phyloP scores from a whole-genome alignment of 768 basidiomycete species.

The Lactifluus volemus region DNA sequence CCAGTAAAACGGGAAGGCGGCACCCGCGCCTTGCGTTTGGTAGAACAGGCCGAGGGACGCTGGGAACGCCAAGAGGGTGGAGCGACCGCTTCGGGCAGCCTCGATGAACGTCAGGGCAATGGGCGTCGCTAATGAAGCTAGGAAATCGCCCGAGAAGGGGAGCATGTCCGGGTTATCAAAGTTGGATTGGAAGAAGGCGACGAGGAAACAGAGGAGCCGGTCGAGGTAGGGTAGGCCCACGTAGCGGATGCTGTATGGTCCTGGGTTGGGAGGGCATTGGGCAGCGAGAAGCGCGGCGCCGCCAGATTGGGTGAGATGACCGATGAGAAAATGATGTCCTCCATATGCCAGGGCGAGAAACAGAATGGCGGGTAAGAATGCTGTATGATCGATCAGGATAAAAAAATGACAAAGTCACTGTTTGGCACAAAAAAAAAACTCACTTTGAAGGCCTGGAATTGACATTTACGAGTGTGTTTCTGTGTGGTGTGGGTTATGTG shows the following conservation, averaged over 20 bases:
- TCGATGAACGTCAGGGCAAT: slow-evolving; percentile 17
- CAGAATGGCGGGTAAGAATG: slow-evolving; percentile 7
- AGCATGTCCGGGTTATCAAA: not conserved
- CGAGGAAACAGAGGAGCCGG: slow-evolving; percentile 10
- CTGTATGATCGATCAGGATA: not conserved
- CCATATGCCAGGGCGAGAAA: slow-evolving; percentile 6
- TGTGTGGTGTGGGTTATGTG: too few relatives aligned
- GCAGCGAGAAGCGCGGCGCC: not conserved
- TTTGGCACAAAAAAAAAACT: not conserved
- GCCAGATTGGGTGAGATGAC: slow-evolving; percentile 15
- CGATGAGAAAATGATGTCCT: slow-evolving; percentile 7
- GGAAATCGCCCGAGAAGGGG: slow-evolving; percentile 9
- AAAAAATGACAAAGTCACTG: too few relatives aligned
- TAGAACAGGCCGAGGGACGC: slow-evolving; percentile 1
- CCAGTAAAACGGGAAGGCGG: slow-evolving; percentile 15
- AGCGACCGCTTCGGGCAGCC: slow-evolving; percentile 7
- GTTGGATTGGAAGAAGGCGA: slow-evolving; percentile 14
- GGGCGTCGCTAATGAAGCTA: not conserved
- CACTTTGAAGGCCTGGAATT: not conserved
- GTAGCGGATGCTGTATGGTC: slow-evolving; percentile 12
- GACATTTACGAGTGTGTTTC: not conserved
- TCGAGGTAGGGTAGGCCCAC: slow-evolving; percentile 6
- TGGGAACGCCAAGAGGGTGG: slow-evolving; percentile 4
- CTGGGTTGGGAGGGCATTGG: slow-evolving; percentile 15
- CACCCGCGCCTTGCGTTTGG: slow-evolving; percentile 12